Percentiles rank a stretch among this genome's conserved stretches.
phyloP scores from a whole-genome alignment of 2,329 filamentous ascomycete genomes.

The Calonectria multiphialidica region DNA sequence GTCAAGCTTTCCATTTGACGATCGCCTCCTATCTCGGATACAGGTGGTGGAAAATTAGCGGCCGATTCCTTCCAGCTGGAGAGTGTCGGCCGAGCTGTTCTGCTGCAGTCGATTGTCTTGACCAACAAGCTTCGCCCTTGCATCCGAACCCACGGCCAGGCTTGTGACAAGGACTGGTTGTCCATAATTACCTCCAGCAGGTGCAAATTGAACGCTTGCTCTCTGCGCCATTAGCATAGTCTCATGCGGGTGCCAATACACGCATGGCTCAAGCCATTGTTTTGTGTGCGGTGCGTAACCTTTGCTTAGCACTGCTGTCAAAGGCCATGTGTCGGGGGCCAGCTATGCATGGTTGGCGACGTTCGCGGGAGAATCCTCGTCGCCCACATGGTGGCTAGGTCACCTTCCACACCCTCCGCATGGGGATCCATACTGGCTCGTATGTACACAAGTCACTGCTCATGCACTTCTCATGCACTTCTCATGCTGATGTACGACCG shows the following conservation, averaged over 20 bases:
- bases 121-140: slow-evolving; percentile 6
- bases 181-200: background rate
- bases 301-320: background rate
- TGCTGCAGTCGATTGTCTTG: background rate
- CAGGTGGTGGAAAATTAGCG: slow-evolving; percentile 3
- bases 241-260: background rate
- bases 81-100: background rate
- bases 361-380: slow-evolving; percentile 24
- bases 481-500: slow-evolving; percentile 6
- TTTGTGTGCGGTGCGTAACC: background rate
- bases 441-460: slow-evolving; percentile 8
- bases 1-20: slow-evolving; percentile 20
- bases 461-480: slow-evolving; percentile 8
- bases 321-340: background rate
- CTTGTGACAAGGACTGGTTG: background rate
- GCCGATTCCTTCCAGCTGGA: slow-evolving; percentile 2
- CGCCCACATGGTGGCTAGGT: slow-evolving; percentile 26
- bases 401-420: slow-evolving; percentile 10
- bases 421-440: slow-evolving; percentile 8
- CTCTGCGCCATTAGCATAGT: background rate
- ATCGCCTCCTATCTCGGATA: slow-evolving; percentile 16
- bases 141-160: background rate
- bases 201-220: slow-evolving; percentile 3
- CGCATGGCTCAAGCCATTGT: background rate
- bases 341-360: slow-evolving; percentile 12